phyloP scores from a whole-genome alignment of 805 yeast genomes.

The Spathaspora sp. region DNA sequence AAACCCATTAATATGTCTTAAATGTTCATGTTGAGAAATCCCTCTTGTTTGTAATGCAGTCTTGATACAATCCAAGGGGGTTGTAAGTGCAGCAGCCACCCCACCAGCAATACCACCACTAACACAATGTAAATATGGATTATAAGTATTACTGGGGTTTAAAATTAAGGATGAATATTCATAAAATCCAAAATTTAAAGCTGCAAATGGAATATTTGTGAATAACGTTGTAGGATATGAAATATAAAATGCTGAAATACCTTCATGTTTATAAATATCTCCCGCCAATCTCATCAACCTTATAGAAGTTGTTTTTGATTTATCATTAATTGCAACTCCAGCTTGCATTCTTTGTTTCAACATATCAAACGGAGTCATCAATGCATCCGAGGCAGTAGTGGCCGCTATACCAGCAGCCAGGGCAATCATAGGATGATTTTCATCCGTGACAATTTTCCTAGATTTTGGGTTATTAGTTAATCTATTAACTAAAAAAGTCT shows the following conservation, averaged over 20 bases:
- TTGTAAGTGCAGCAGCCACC: constrained; percentile 89
- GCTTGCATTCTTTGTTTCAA: constrained; percentile 93
- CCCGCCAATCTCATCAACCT: constrained; percentile 36
- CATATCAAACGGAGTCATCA: constrained; percentile 97
- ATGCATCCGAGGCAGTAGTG: constrained; percentile 87
- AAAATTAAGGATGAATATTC: constrained; percentile 75
- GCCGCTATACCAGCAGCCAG: constrained; percentile 89
- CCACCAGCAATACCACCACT: constrained; percentile 96
- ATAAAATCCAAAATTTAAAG: constrained; percentile 88
- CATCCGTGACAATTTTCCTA: constrained; percentile 51
- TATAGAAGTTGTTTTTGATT: constrained; percentile 15
- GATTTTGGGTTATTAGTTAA: constrained; percentile 27
- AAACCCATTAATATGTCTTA: constrained; percentile 63
- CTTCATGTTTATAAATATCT: constrained; percentile 57
- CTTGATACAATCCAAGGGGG: constrained; percentile 91
- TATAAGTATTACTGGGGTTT: constrained; percentile 75
- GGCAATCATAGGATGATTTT: constrained; percentile 77
- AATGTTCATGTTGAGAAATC: constrained; percentile 40
- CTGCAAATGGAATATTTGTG: constrained; percentile 93
- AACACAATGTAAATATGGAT: constrained; percentile 88
- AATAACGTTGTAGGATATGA: constrained; percentile 92
- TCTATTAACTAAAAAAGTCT: constrained; percentile 50
- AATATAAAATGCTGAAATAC: constrained; percentile 77
- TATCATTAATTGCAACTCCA: constrained; percentile 5
- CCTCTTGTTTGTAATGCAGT: constrained; percentile 87